Base-by-base conservation (phyloP, 2,329 filamentous ascomycete genomes). In the Fusarium penzigii region DNA sequence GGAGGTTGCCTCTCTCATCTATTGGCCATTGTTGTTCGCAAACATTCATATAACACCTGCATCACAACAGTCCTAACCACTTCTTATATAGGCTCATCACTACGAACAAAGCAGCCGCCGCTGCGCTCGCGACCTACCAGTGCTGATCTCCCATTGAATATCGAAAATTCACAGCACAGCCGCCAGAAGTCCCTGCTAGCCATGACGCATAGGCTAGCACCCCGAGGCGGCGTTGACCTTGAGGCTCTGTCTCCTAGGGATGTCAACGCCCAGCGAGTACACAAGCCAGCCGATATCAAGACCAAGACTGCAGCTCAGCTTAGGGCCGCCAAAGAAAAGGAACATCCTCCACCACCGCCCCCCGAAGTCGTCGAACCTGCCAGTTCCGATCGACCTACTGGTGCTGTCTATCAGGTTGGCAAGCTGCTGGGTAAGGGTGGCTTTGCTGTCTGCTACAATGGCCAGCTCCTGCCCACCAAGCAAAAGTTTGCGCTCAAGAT, bases 391-490 rank as follows among this genome's bases (percentile, higher is more conserved):
- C 85, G 87, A 48, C 82, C 79, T 50, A 78, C 86, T 73, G 88
- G 88, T 48, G 83, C 87, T 49, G 79, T 86, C 44, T 93, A 92
- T 75, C 83, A 87, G 63, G 85, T 89, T 32, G 88, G 88, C 51
- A 85, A 84, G 64, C 78, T 90, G 67, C 78, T 93, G 52, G 89
- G 89, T 25, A 92, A 90, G 72, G 89, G 89, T 43, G 89, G 89
- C 10, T 93, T 93, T 67, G 89, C 89, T 59, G 88, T 92, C 56
- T 92, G 89, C 74, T 89, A 92, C 67, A 83, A 86, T 62, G 89
- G 86, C 44, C 83, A 87, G 61, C 74, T 88, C 49, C 77, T 84
- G 47, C 83, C 86, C 11, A 83, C 83, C 6, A 87, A 82, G 64
- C 85, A 87, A 65, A 81, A 81, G 59, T 88, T 85, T 68, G 89